Evolutionary conservation across 2,329 filamentous ascomycete genomes (phyloP).

Genomic region (Pseudocercospora macadamiae): DNA sequence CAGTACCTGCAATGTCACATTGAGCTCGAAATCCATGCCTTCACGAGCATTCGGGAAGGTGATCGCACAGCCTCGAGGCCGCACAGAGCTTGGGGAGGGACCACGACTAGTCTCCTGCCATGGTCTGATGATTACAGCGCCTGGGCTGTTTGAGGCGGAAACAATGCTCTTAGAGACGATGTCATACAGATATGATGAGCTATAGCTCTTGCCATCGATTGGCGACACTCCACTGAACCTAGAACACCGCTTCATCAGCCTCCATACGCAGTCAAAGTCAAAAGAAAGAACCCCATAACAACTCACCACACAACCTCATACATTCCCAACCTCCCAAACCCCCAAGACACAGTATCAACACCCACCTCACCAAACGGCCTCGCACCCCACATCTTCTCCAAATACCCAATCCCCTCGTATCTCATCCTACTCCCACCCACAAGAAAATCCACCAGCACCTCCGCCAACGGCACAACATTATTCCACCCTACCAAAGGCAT

Average conservation of each 20-base stretch:
- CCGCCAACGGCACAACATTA: neutral
- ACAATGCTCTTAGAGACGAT: neutral
- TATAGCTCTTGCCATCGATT: neutral
- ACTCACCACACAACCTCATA: neutral
- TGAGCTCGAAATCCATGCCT: neutral
- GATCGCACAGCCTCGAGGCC: neutral
- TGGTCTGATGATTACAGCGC: neutral
- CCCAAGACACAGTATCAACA: neutral
- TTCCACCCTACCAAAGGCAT: slow-evolving; percentile 3
- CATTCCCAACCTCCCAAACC: neutral
- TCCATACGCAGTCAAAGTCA: neutral
- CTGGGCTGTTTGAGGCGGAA: neutral
- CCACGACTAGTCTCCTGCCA: neutral
- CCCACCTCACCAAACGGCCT: neutral
- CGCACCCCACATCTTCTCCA: neutral
- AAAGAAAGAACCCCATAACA: too few relatives aligned
- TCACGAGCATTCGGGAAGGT: neutral
- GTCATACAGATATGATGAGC: neutral
- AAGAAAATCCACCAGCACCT: neutral
- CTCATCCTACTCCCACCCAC: neutral
- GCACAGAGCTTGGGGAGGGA: neutral
- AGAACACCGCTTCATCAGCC: neutral
- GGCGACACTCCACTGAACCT: neutral
- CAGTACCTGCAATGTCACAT: neutral
- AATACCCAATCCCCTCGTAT: neutral